phyloP scores from a whole-genome alignment of 306 rosid genomes.

The Argentina anserina region DNA sequence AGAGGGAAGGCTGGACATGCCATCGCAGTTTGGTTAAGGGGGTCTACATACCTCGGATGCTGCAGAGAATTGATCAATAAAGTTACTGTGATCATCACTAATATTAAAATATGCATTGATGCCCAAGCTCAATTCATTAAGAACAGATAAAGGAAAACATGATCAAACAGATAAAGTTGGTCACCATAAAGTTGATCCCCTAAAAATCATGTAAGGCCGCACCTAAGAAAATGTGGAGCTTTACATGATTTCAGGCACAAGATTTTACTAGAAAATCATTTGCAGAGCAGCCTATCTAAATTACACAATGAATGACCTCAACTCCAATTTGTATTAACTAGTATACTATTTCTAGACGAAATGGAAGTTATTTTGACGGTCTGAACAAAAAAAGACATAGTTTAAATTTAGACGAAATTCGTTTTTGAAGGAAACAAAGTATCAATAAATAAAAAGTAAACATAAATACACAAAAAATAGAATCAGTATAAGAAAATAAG shows the following conservation, averaged over 20 bases:
- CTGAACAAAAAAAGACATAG: no score
- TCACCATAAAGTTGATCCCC: not conserved
- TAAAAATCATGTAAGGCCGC: no score
- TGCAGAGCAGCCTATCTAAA: not conserved
- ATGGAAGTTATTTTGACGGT: no score
- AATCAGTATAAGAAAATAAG: not conserved
- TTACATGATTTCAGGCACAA: not conserved
- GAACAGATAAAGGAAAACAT: not conserved
- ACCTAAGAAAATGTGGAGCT: not conserved
- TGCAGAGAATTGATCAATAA: conserved; percentile 36
- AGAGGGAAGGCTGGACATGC: conserved; percentile 99
- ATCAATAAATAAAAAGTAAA: no score
- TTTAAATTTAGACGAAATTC: no score
- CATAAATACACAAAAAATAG: not conserved
- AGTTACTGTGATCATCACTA: conserved; percentile 8
- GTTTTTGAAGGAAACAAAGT: no score
- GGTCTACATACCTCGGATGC: conserved; percentile 88
- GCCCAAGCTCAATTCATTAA: not conserved
- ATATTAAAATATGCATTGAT: not conserved
- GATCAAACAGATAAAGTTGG: not conserved
- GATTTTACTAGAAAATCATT: not conserved
- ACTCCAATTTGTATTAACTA: not conserved
- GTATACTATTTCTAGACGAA: not conserved
- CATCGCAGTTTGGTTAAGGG: conserved; percentile 93
- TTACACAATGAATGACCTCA: not conserved